phyloP scores from a whole-genome alignment of 345 rosid species.

The Corchorus capsularis region DNA sequence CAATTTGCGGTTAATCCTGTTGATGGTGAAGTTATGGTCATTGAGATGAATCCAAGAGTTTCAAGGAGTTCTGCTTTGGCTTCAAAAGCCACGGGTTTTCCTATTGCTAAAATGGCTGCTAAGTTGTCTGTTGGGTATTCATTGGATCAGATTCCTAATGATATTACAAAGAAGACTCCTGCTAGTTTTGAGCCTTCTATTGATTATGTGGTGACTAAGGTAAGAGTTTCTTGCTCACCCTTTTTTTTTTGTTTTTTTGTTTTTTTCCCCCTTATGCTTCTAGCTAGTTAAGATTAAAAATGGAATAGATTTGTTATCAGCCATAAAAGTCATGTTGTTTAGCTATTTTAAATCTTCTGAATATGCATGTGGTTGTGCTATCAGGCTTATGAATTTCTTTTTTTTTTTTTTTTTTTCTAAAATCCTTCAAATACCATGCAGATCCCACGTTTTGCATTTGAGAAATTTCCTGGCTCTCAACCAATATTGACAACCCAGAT shows the following conservation, averaged over 20 bases:
- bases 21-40: constrained; percentile 98
- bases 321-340: no score
- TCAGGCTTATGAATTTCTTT: background rate
- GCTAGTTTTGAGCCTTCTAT: constrained; percentile 99
- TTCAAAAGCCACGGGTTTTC: constrained; percentile 97
- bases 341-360: no score
- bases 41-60: constrained; percentile 99
- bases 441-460: constrained; percentile 98
- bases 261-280: no score
- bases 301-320: background rate
- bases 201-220: constrained; percentile 98
- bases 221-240: constrained; percentile 25
- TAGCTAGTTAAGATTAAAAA: background rate
- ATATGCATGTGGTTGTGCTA: background rate
- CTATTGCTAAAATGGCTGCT: constrained; percentile 99
- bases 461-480: constrained; percentile 97
- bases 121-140: constrained; percentile 93
- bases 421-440: constrained; percentile 31
- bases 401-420: constrained; percentile 1
- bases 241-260: background rate
- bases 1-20: constrained; percentile 95
- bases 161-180: constrained; percentile 96
- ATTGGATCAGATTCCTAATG: constrained; percentile 96
- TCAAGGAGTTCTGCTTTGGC: constrained; percentile 97
- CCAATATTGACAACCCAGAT: constrained; percentile 90